A percentile compares a stretch with the other conserved stretches of the same genome.
phyloP scores from a whole-genome alignment of 768 basidiomycete genomes.

The Tricholoma bakamatsutake region DNA sequence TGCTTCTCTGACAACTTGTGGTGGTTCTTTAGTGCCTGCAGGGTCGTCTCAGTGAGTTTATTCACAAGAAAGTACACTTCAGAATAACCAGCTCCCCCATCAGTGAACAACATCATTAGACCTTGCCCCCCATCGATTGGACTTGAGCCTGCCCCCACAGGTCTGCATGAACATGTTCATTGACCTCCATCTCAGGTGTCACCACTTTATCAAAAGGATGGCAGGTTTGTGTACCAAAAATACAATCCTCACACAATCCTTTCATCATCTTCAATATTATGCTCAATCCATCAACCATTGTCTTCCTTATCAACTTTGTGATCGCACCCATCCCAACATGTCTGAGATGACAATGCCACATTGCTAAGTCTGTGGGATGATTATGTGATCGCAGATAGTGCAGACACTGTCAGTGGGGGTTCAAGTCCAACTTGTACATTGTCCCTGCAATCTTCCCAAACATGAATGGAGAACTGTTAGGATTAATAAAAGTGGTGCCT shows the following conservation, averaged over 20 bases:
- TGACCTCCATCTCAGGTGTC: slow-evolving; percentile 6
- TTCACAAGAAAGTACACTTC: slow-evolving; percentile 15
- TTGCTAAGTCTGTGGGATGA: slow-evolving; percentile 11
- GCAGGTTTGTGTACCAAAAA: slow-evolving; percentile 16
- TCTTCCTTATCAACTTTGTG: slow-evolving; percentile 5
- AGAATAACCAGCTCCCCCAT: slow-evolving; percentile 13
- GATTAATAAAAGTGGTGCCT: background rate
- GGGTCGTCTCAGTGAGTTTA: slow-evolving; percentile 15
- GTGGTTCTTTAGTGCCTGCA: background rate
- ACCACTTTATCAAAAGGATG: slow-evolving; percentile 18
- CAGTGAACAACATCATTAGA: slow-evolving; percentile 20
- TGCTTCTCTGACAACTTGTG: slow-evolving; percentile 12
- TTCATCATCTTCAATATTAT: slow-evolving; percentile 13
- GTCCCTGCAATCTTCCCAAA: background rate
- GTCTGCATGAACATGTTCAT: slow-evolving; percentile 11
- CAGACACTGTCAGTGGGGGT: background rate
- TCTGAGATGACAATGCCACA: slow-evolving; percentile 22
- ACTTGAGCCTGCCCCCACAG: slow-evolving; percentile 19
- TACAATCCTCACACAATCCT: slow-evolving; percentile 9
- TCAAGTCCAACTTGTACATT: background rate
- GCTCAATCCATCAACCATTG: slow-evolving; percentile 16
- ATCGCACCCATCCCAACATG: slow-evolving; percentile 12
- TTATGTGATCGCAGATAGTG: background rate
- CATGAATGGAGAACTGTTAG: background rate
- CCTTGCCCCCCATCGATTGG: slow-evolving; percentile 9